These are phyloP conservation scores for Pythium sukuiense DNA, from an alignment of 352 stramenopile genomes.

Conservation along the genomic window DNA sequence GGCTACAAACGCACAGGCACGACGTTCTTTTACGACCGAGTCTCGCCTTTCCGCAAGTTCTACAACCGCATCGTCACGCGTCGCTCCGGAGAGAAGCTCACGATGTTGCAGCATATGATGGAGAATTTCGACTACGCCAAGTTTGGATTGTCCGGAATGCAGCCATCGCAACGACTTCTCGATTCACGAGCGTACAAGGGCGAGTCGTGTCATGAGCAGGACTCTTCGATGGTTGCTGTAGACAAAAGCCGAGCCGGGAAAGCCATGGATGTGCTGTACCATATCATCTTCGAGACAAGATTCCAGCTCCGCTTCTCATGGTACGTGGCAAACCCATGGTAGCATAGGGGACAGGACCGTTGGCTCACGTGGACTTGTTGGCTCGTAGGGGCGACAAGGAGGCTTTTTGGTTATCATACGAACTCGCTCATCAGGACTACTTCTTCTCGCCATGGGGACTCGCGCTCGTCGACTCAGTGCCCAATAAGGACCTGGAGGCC, in stretches of 20 bases:
- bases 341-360: too few species aligned
- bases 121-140: constrained; percentile 59
- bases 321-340: neutral
- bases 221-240: constrained; percentile 59
- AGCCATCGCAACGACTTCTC: constrained; percentile 25
- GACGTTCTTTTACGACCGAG: constrained; percentile 74
- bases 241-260: constrained; percentile 45
- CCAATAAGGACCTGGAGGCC: constrained; percentile 54
- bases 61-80: constrained; percentile 35
- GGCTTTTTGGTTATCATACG: constrained; percentile 72
- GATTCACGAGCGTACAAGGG: constrained; percentile 44
- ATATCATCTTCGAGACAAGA: constrained; percentile 56
- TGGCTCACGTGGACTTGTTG: neutral
- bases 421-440: constrained; percentile 56
- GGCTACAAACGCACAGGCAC: constrained; percentile 56
- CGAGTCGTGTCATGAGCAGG: constrained; percentile 54
- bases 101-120: constrained; percentile 47
- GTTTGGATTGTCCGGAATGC: constrained; percentile 31
- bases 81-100: constrained; percentile 22
- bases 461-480: constrained; percentile 44
- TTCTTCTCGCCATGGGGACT: constrained; percentile 72
- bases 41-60: constrained; percentile 49
- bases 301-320: constrained; percentile 69
- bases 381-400: constrained; percentile 43
- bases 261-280: constrained; percentile 46